phyloP scores from a whole-genome alignment of 306 rosid species.

The Senna siamea region DNA sequence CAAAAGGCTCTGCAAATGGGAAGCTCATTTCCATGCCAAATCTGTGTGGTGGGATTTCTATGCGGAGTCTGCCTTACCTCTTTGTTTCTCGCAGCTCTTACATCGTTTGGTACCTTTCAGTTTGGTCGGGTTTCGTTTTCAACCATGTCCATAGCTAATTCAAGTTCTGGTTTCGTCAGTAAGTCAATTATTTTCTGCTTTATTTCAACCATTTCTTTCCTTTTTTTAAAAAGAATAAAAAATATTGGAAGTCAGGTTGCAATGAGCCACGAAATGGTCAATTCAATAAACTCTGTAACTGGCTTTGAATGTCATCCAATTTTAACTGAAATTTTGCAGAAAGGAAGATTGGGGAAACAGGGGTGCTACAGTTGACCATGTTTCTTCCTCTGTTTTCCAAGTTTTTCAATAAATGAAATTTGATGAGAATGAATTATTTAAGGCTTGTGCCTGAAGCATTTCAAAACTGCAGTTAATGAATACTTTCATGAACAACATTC shows the following conservation, averaged over 20 bases:
- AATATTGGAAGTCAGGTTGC: too few relatives aligned
- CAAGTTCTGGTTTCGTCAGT: conserved; percentile 56
- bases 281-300: conserved; percentile 7
- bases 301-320: too few relatives aligned
- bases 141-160: conserved; percentile 46
- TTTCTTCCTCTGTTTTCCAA: not conserved
- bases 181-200: conserved; percentile 41
- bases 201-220: not conserved
- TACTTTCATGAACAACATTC: not conserved
- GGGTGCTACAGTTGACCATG: not conserved
- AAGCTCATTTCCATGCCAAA: conserved; percentile 81
- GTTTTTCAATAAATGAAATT: too few relatives aligned
- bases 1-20: conserved; percentile 83
- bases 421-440: too few relatives aligned
- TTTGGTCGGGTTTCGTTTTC: conserved; percentile 61
- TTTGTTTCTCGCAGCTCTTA: conserved; percentile 71
- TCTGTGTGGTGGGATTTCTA: conserved; percentile 87
- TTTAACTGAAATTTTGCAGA: too few relatives aligned
- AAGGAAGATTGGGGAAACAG: not conserved
- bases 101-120: conserved; percentile 69
- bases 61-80: conserved; percentile 78
- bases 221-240: not conserved
- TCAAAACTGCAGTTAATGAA: conserved; percentile 21
- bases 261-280: not conserved
- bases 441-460: conserved; percentile 49